These are phyloP conservation scores for Solanum aculeatissimum DNA, from an alignment of 305 asterid genomes.

Conservation along the genomic window DNA sequence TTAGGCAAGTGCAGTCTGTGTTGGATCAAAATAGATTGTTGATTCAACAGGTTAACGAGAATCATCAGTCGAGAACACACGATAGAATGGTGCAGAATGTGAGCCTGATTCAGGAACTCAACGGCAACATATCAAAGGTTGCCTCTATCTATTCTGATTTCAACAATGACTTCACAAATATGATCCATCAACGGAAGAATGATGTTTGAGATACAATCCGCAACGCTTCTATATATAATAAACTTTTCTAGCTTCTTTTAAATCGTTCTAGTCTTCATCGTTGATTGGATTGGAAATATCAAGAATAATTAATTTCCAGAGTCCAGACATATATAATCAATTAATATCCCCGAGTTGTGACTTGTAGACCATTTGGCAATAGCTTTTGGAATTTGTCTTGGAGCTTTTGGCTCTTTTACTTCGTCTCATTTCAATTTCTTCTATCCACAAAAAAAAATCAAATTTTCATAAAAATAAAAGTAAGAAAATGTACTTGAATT, in stretches of 20 bases:
- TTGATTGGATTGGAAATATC: neutral
- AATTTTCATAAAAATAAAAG: neutral
- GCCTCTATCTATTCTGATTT: constrained; percentile 48
- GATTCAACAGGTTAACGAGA: constrained; percentile 73
- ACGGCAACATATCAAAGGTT: constrained; percentile 53
- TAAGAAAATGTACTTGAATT: neutral
- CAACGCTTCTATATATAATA: neutral
- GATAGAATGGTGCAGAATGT: constrained; percentile 63
- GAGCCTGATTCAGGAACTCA: constrained; percentile 52
- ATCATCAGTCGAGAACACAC: constrained; percentile 52
- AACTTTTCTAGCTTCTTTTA: neutral
- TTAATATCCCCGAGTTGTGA: neutral
- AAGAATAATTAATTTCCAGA: neutral
- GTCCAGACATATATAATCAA: neutral
- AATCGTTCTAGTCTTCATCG: neutral
- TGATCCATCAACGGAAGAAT: constrained; percentile 14
- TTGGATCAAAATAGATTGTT: constrained; percentile 54
- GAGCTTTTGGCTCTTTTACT: constrained; percentile 2
- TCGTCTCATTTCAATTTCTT: neutral
- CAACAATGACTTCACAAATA: constrained; percentile 30
- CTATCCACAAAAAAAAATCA: neutral
- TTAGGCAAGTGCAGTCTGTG: constrained; percentile 55
- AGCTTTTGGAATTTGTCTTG: constrained; percentile 1
- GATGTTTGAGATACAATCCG: neutral
- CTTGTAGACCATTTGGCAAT: constrained; percentile 4